Conservation (phyloP, 176 grass and related monocot species). For the Avena sativa region DNA sequence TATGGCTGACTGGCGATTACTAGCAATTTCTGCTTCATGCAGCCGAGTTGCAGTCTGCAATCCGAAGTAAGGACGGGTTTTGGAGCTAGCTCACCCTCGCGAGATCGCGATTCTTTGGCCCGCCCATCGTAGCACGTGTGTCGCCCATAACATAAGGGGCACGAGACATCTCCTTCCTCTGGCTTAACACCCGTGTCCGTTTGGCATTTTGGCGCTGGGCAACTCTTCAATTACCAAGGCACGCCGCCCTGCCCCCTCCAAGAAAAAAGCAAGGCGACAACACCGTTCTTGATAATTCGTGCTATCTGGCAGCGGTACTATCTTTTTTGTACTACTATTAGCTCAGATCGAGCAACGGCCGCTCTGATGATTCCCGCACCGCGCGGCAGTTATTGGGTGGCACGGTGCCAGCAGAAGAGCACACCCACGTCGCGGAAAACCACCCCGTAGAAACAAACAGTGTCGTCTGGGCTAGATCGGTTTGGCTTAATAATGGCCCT, state of each 20-base stretch:
- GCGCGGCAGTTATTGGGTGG: background rate
- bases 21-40: too few relatives aligned
- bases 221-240: background rate
- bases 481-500: conserved; percentile 21
- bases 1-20: too few relatives aligned
- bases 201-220: background rate
- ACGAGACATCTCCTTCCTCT: too few relatives aligned
- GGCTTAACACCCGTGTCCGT: too few relatives aligned
- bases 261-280: too few relatives aligned
- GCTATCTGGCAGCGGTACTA: background rate
- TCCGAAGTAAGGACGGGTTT: too few relatives aligned
- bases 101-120: too few relatives aligned
- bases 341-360: background rate
- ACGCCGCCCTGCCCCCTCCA: background rate
- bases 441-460: background rate
- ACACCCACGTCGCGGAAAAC: background rate
- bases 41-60: too few relatives aligned
- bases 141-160: too few relatives aligned
- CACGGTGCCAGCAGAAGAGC: too few relatives aligned
- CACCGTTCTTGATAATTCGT: background rate
- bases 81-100: too few relatives aligned
- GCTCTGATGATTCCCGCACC: background rate
- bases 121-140: too few relatives aligned
- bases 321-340: background rate
- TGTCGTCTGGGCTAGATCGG: background rate